Conservation (phyloP, 2,329 filamentous ascomycete genomes). For the Penicillium concentricum region DNA sequence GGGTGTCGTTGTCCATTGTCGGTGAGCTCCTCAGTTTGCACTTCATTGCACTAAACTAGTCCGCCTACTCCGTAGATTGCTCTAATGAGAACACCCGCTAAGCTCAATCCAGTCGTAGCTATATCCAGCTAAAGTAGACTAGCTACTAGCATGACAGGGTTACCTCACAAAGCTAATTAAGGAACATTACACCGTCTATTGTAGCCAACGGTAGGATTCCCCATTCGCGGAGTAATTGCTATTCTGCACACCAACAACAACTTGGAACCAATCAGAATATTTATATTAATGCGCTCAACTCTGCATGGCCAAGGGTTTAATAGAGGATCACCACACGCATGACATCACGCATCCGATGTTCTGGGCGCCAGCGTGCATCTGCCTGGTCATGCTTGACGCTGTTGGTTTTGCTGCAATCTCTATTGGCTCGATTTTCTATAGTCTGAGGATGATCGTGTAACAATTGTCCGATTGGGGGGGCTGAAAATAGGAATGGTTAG, state of each 20-base stretch:
- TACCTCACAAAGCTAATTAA: not conserved
- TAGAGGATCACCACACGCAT: not conserved
- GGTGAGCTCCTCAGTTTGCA: not conserved
- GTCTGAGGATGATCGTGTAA: not conserved
- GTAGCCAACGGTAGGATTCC: not conserved
- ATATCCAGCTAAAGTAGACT: not conserved
- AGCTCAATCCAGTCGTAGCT: too few species aligned
- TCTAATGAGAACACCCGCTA: too few species aligned
- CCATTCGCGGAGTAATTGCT: not conserved
- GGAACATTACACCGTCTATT: not conserved
- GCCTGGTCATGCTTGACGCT: slow-evolving; percentile 11
- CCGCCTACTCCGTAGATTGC: too few species aligned
- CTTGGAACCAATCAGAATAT: not conserved
- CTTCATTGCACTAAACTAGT: not conserved
- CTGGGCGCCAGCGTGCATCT: not conserved
- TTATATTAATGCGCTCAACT: not conserved
- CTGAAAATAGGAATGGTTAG: not conserved
- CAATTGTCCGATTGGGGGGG: slow-evolving; percentile 1
- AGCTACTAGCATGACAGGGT: not conserved
- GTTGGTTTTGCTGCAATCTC: slow-evolving; percentile 9
- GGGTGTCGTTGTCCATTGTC: not conserved
- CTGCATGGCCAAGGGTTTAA: not conserved
- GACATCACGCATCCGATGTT: slow-evolving; percentile 12
- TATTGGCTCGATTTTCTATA: slow-evolving; percentile 2
- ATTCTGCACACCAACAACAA: not conserved